A percentile compares a stretch with the other conserved stretches of the same genome.
These are phyloP conservation scores for Ananas comosus DNA, from an alignment of 176 grass and related monocot genomes.

Conservation along the genomic window DNA sequence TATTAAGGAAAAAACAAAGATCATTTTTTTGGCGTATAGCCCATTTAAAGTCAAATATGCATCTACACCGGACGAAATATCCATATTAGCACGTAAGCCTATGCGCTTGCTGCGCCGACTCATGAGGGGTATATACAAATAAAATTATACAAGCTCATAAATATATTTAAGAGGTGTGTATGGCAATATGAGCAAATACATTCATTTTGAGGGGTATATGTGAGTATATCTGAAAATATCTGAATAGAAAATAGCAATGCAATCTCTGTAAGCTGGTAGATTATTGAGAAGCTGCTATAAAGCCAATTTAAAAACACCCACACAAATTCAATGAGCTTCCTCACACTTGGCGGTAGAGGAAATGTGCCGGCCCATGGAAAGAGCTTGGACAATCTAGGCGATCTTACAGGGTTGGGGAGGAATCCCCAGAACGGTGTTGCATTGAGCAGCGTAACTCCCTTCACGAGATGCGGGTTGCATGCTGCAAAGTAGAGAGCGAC, in stretches of 20 bases:
- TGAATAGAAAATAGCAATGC: not conserved
- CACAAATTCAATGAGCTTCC: conserved; percentile 75
- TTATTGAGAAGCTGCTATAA: not conserved
- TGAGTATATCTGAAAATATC: too few species aligned
- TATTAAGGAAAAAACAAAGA: too few species aligned
- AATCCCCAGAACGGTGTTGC: conserved; percentile 98
- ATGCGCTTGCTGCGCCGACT: too few species aligned
- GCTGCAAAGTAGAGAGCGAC: conserved; percentile 72
- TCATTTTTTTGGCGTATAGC: too few species aligned
- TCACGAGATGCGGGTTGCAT: conserved; percentile 67
- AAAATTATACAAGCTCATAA: too few species aligned
- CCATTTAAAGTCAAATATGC: too few species aligned
- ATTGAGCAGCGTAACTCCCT: conserved; percentile 88
- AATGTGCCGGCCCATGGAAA: conserved; percentile 92
- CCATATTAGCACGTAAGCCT: too few species aligned
- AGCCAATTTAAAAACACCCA: conserved; percentile 32
- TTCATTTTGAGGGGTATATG: too few species aligned
- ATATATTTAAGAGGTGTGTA: too few species aligned
- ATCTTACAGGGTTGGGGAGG: conserved; percentile 77
- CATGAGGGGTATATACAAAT: too few species aligned
- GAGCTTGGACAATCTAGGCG: conserved; percentile 65
- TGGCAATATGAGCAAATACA: too few species aligned
- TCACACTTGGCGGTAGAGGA: conserved; percentile 70
- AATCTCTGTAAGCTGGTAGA: not conserved
- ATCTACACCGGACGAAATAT: too few species aligned